A percentile compares a stretch with the other conserved stretches of the same genome.
Conservation (phyloP, 2,329 filamentous ascomycete genomes). For the Aspergillus intermedius region DNA sequence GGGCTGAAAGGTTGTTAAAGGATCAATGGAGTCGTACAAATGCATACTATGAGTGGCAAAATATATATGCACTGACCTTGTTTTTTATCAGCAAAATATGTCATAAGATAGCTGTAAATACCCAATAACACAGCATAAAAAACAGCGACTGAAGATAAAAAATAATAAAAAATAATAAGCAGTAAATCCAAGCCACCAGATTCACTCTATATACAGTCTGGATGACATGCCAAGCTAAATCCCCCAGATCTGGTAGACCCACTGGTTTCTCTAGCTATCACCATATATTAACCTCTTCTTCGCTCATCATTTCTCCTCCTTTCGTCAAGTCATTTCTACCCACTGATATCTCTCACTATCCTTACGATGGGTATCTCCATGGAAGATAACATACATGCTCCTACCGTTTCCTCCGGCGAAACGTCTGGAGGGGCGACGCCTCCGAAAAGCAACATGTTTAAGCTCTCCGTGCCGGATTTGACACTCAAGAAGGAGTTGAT, state of each 20-base stretch:
- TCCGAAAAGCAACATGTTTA: slow-evolving; percentile 52
- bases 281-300: not conserved
- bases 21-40: no score
- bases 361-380: slow-evolving; percentile 51
- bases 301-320: not conserved
- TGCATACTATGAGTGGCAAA: no score
- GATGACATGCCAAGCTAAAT: not conserved
- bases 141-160: no score
- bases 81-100: no score
- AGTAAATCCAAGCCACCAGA: not conserved
- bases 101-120: no score
- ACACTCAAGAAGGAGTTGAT: slow-evolving; percentile 76
- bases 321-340: not conserved
- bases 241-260: slow-evolving; percentile 1
- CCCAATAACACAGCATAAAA: no score
- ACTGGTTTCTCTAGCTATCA: not conserved
- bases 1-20: no score
- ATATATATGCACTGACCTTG: no score
- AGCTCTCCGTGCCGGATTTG: slow-evolving; percentile 69
- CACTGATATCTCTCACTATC: slow-evolving; percentile 8
- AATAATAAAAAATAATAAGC: no score
- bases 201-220: not conserved
- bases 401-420: slow-evolving; percentile 72
- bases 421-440: slow-evolving; percentile 48
- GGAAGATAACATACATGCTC: slow-evolving; percentile 59